A percentile compares a stretch with the other conserved stretches of the same genome.
Conservation (phyloP, 169 alveolate genomes). For the Babesia divergens region DNA sequence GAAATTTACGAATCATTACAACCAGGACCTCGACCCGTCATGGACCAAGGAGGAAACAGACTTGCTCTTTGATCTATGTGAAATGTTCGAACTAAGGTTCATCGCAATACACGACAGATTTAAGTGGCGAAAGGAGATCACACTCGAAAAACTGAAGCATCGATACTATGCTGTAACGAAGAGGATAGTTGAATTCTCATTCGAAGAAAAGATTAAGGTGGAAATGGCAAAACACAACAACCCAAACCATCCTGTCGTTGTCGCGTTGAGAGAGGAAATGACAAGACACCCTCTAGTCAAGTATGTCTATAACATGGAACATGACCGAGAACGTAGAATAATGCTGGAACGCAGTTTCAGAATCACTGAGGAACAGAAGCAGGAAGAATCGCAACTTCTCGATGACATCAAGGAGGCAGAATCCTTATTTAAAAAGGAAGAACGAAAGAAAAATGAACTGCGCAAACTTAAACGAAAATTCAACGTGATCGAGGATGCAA, state of each 20-base stretch:
- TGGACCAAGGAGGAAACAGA: constrained; percentile 85
- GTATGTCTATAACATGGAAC: constrained; percentile 76
- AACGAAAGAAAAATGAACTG: constrained; percentile 69
- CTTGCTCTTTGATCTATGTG: constrained; percentile 80
- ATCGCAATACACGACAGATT: constrained; percentile 78
- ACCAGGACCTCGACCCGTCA: constrained; percentile 57
- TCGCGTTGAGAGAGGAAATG: constrained; percentile 76
- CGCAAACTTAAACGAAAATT: constrained; percentile 68
- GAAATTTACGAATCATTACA: too few relatives aligned
- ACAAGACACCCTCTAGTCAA: constrained; percentile 80
- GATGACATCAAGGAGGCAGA: constrained; percentile 72
- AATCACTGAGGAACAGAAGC: constrained; percentile 66
- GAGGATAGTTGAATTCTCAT: constrained; percentile 74
- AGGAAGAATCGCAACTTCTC: constrained; percentile 62
- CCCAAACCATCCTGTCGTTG: constrained; percentile 72
- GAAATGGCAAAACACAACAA: constrained; percentile 74
- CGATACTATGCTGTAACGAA: constrained; percentile 80
- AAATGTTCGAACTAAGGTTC: constrained; percentile 79
- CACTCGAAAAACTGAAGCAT: constrained; percentile 80
- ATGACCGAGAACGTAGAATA: constrained; percentile 77
- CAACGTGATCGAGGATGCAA: constrained; percentile 64
- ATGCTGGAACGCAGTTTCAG: constrained; percentile 70
- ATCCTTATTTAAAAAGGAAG: constrained; percentile 62
- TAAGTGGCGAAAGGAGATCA: constrained; percentile 69
- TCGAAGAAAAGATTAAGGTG: constrained; percentile 75